Conservation (phyloP, 257 asterid genomes). For the Solanum appendiculatum region DNA sequence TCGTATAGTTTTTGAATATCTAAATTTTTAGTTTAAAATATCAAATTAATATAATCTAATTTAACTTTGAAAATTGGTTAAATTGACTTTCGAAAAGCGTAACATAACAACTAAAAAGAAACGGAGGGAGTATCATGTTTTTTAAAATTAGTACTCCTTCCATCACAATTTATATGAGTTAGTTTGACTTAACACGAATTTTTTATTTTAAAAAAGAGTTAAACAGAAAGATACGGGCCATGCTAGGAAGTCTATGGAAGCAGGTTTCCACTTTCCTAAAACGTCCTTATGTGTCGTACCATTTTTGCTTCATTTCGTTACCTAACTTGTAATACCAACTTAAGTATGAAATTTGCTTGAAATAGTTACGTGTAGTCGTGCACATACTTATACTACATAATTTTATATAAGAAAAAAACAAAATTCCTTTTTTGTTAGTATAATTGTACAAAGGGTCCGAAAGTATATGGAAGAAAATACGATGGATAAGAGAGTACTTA, state of each 20-base stretch:
- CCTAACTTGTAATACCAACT: neutral
- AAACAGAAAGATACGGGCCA: neutral
- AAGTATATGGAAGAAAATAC: neutral
- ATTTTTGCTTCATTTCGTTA: neutral
- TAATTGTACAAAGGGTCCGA: neutral
- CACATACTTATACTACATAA: neutral
- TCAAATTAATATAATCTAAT: no score
- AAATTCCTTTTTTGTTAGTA: neutral
- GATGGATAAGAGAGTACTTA: neutral
- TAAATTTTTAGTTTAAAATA: no score
- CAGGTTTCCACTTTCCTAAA: neutral
- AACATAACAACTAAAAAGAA: no score
- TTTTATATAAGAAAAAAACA: neutral
- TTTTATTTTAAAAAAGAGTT: no score
- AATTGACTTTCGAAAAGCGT: no score
- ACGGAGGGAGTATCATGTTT: no score
- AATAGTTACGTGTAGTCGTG: neutral
- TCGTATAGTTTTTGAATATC: no score
- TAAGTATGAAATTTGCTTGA: neutral
- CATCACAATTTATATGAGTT: no score
- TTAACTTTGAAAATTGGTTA: no score
- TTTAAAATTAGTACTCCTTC: no score
- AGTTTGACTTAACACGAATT: no score
- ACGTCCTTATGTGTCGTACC: neutral
- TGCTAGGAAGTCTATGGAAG: neutral